phyloP scores from a whole-genome alignment of 805 yeast species.

The Grigorovia transvaalensis region DNA sequence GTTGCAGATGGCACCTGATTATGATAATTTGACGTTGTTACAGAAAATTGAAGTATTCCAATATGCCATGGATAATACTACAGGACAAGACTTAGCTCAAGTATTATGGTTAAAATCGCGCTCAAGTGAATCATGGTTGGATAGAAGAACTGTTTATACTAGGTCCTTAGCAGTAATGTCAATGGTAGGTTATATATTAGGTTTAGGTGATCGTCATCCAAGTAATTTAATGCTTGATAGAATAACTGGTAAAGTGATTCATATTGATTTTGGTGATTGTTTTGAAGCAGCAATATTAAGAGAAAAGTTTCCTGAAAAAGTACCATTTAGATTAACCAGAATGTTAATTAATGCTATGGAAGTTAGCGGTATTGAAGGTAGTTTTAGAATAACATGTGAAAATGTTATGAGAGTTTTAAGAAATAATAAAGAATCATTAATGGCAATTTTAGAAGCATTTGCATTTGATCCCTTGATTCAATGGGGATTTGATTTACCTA shows the following conservation, averaged over 20 bases:
- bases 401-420: slow-evolving; percentile 91
- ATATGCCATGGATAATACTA: slow-evolving; percentile 85
- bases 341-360: slow-evolving; percentile 98
- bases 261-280: slow-evolving; percentile 97
- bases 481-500: slow-evolving; percentile 95
- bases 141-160: slow-evolving; percentile 89
- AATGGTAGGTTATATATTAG: slow-evolving; percentile 93
- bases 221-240: slow-evolving; percentile 92
- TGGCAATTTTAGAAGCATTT: slow-evolving; percentile 96
- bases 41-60: slow-evolving; percentile 95
- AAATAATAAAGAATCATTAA: slow-evolving; percentile 85
- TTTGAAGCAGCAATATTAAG: slow-evolving; percentile 94
- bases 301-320: slow-evolving; percentile 95
- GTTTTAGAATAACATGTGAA: slow-evolving; percentile 90
- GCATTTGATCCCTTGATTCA: slow-evolving; percentile 96
- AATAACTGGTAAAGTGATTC: slow-evolving; percentile 87
- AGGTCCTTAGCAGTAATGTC: slow-evolving; percentile 96
- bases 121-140: slow-evolving; percentile 95
- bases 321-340: slow-evolving; percentile 89
- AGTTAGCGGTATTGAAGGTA: slow-evolving; percentile 95
- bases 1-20: slow-evolving; percentile 94
- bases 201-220: slow-evolving; percentile 95
- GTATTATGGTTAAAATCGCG: slow-evolving; percentile 92
- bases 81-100: slow-evolving; percentile 91
- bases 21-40: slow-evolving; percentile 74